Evolutionary conservation across 208 protist genomes (phyloP).

Genomic region (Lotmaria passim): DNA sequence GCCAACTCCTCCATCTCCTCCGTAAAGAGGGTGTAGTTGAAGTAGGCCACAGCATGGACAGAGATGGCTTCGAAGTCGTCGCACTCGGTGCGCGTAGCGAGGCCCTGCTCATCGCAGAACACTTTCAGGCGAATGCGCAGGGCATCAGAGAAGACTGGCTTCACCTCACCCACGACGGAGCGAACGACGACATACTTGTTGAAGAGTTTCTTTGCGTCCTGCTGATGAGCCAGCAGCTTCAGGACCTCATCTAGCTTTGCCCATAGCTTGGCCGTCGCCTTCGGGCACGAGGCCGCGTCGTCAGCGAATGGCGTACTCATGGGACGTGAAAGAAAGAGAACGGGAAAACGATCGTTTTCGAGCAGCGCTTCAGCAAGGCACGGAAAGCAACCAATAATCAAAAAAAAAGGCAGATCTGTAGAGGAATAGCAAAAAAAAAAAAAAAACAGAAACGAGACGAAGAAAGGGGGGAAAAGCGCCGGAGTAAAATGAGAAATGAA

Average conservation of each 20-base stretch:
- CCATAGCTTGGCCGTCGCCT: conserved; percentile 20
- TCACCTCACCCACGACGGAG: conserved; percentile 44
- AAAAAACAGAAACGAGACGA: not conserved
- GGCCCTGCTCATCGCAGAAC: conserved; percentile 33
- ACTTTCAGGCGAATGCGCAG: conserved; percentile 29
- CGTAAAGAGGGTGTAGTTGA: conserved; percentile 34
- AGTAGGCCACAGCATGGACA: conserved; percentile 59
- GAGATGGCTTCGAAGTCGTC: conserved; percentile 45
- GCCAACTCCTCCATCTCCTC: conserved; percentile 34
- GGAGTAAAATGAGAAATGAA: no score
- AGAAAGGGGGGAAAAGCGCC: no score
- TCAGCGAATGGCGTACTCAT: conserved; percentile 7
- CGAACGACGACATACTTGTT: conserved; percentile 30
- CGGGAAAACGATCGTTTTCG: conserved; percentile 13
- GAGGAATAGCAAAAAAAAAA: not conserved
- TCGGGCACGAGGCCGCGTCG: conserved; percentile 12
- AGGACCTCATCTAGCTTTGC: conserved; percentile 30
- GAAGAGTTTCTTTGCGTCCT: conserved; percentile 31
- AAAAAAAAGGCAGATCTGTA: not conserved
- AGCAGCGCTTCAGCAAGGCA: not conserved
- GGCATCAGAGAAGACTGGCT: conserved; percentile 39
- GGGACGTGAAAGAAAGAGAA: not conserved
- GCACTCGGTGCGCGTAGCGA: conserved; percentile 19
- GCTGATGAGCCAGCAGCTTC: conserved; percentile 20
- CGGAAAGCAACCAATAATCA: conserved; percentile 4